Conservation (phyloP, 2,329 filamentous ascomycete genomes). For the Arthrobotrys entomopaga region DNA sequence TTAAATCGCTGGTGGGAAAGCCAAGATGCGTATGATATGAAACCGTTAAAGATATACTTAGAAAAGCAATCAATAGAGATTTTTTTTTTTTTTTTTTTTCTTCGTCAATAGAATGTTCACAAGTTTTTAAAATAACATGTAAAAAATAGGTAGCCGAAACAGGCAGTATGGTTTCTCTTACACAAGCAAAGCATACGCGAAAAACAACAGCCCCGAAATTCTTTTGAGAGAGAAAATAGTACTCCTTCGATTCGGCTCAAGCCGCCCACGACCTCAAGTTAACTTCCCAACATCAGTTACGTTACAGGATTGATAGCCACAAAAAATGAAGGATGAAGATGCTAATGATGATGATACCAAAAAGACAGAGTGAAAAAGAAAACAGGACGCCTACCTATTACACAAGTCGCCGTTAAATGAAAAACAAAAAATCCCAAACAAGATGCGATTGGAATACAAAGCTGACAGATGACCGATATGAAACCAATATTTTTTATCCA, state of each 20-base stretch:
- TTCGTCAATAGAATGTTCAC: no score
- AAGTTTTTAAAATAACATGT: not conserved
- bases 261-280: not conserved
- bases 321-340: slow-evolving; percentile 2
- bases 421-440: slow-evolving; percentile 36
- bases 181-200: slow-evolving; percentile 4
- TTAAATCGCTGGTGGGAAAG: no score
- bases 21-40: no score
- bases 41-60: no score
- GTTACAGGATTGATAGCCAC: slow-evolving; percentile 27
- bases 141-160: slow-evolving; percentile 6
- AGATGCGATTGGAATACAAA: slow-evolving; percentile 31
- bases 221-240: not conserved
- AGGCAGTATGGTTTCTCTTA: not conserved
- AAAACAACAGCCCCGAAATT: slow-evolving; percentile 19
- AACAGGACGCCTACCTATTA: slow-evolving; percentile 36
- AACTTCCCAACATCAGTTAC: slow-evolving; percentile 26
- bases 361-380: slow-evolving; percentile 2
- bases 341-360: slow-evolving; percentile 5
- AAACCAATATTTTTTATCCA: slow-evolving; percentile 8
- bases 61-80: no score
- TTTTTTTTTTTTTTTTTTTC: no score
- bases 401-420: slow-evolving; percentile 32
- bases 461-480: not conserved
- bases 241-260: not conserved